Base-by-base conservation (phyloP, 257 asterid species). In the Petunia axillaris region DNA sequence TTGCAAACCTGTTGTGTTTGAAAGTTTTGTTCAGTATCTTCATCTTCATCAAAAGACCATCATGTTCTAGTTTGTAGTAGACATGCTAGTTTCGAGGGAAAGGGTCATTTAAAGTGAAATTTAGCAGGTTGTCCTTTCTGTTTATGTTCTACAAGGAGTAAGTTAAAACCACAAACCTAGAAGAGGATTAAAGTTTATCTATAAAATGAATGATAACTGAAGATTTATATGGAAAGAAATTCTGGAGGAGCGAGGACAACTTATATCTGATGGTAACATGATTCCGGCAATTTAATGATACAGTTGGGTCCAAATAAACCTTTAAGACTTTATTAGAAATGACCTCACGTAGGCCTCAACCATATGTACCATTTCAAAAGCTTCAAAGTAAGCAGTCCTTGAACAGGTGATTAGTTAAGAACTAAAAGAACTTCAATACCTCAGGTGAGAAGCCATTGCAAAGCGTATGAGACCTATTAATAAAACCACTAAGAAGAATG, bases 371-470 rank as follows among this genome's bases (percentile, higher is more conserved):
- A 71, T 10, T 43, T 8, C 39, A 60, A 25, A 38, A 52, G 41
- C 54, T 58, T 9, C 25, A 50, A 3, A 39, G 4, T 48, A 79
- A 9, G 37, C 43, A 5, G 15, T 15, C 25, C 25, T 25, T 25
- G 64, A 15, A 15, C 41, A 64, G 44, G 8, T 36, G 68, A 40
- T 35, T 1, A 55, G 38, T 13, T 57, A 43, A 37, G 75, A 39
- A 79, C 74, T 35, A 83, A 8, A 11, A 73, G 43, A 66, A 66
- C 35, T 41, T 67, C 43, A 76, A 52, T 83, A 92, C 97, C 97
- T 90, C 91, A 13, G 35, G 15, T 16, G 90, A 76, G 87, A 94
- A 90, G 59, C 98, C 97, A 84, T 87, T 91, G 60, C 85, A 78
- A 40, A 87, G 86, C 10, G 97, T 87, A 54, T 83, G 91, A 37